Evolutionary conservation across 257 asterid species (phyloP), one percentile per base, ranked within the genome.

Genomic region (Orobanche coerulescens): DNA sequence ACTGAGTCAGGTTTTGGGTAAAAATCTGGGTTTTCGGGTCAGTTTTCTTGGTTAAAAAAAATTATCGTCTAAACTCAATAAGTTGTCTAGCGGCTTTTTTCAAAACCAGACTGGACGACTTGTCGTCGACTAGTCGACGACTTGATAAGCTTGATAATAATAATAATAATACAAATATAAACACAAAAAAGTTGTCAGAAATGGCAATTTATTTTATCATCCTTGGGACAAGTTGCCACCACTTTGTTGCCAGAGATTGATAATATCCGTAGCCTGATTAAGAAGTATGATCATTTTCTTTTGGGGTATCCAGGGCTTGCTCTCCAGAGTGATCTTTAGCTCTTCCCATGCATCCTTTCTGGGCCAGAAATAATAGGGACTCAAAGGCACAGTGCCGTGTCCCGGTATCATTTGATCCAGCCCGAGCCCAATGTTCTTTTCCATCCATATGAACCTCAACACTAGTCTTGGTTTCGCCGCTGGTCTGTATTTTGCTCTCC

Each of bases 241-340:
- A 44, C 84, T 81, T 62, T 81, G 86, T 53, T 81, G 86, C 86
- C 86, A 81, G 65, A 81, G 86, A 65, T 81, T 81, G 83, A 81
- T 81, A 57, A 81, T 69, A 69, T 81, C 86, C 52, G 86, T 81
- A 33, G 86, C 83, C 54, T 81, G 86, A 43, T 81, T 81, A 47
- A 81, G 83, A 52, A 81, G 86, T 31, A 81, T 81, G 25, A 81
- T 81, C 86, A 77, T 80, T 48, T 77, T 80, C 86, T 80, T 80
- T 77, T 80, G 83, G 11, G 81, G 68, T 31, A 76, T 60, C 80
- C 80, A 75, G 0, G 79, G 76, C 46, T 75, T 75, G 70, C 73
- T 68, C 58, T 76, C 81, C 4, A 76, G 67, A 1, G 61, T 51
- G 6, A 66, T 28, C 52, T 71, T 76, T 51, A 76, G 81, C 48